Conservation (phyloP, 768 basidiomycete species). For the Lactarius tabidus region DNA sequence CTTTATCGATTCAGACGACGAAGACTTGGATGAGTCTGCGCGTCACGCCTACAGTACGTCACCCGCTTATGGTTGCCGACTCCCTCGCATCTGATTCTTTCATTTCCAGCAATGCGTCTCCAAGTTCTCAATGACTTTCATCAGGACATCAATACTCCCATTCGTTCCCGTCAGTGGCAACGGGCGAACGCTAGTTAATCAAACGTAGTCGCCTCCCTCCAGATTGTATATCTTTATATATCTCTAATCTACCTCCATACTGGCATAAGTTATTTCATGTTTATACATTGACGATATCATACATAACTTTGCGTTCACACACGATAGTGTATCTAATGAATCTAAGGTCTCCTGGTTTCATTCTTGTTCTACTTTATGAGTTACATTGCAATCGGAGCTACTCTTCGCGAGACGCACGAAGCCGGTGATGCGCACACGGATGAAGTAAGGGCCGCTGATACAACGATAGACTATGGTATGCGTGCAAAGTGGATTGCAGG, state of each 20-base stretch:
- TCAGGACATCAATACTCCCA: neutral
- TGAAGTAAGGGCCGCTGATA: constrained; percentile 15
- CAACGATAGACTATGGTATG: constrained; percentile 24
- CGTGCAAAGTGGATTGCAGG: constrained; percentile 19
- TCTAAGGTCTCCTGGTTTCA: neutral
- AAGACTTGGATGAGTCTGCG: constrained; percentile 58
- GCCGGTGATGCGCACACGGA: neutral
- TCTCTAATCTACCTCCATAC: neutral
- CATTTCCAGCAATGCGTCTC: constrained; percentile 20
- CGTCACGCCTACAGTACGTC: constrained; percentile 61
- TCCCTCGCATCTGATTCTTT: neutral
- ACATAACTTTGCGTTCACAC: constrained; percentile 10
- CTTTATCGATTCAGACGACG: constrained; percentile 73
- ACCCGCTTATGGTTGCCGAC: neutral
- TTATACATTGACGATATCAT: constrained; percentile 22
- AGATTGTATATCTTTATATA: neutral
- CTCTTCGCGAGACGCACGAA: constrained; percentile 3
- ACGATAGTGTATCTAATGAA: constrained; percentile 9
- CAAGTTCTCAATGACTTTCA: constrained; percentile 21
- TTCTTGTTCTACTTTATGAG: constrained; percentile 18
- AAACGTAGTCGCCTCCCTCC: neutral
- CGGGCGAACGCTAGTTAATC: constrained; percentile 3
- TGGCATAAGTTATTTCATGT: constrained; percentile 27
- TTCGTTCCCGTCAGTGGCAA: constrained; percentile 6
- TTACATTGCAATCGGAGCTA: constrained; percentile 24